Conservation (phyloP, 2,329 filamentous ascomycete genomes). For the Neonectria ditissima region DNA sequence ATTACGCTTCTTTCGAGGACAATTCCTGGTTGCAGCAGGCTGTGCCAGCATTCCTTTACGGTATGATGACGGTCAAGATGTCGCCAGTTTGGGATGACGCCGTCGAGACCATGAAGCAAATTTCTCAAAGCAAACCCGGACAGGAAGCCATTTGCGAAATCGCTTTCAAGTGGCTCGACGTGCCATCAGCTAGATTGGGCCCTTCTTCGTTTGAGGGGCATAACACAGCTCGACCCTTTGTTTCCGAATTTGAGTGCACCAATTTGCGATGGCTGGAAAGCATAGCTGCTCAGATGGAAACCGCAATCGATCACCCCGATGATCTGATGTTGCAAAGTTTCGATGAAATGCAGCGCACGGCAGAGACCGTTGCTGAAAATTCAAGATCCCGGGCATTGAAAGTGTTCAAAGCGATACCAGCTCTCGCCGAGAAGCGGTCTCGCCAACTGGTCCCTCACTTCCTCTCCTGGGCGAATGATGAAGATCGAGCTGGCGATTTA, state of each 20-base stretch:
- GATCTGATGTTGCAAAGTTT: constrained; percentile 73
- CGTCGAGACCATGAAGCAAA: constrained; percentile 78
- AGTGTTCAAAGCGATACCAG: constrained; percentile 78
- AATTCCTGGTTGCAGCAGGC: constrained; percentile 76
- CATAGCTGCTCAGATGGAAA: constrained; percentile 63
- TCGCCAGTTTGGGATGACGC: constrained; percentile 90
- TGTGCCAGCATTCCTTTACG: constrained; percentile 87
- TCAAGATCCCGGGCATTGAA: constrained; percentile 83
- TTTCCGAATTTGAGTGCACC: constrained; percentile 87
- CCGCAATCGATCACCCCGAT: constrained; percentile 63
- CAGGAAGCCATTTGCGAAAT: constrained; percentile 79
- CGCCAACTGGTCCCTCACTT: constrained; percentile 88
- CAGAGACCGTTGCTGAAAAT: constrained; percentile 62
- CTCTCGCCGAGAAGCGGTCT: constrained; percentile 86
- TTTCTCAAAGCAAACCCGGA: constrained; percentile 76
- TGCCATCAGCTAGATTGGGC: constrained; percentile 66
- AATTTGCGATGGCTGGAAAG: constrained; percentile 73
- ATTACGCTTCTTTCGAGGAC: constrained; percentile 70
- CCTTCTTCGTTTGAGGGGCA: constrained; percentile 53
- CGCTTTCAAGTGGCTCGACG: constrained; percentile 81
- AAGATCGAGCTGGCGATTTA: constrained; percentile 54
- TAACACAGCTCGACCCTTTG: constrained; percentile 52
- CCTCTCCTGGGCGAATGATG: constrained; percentile 78
- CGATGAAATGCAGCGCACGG: constrained; percentile 69
- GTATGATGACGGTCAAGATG: constrained; percentile 86